Evolutionary conservation across 371 early-diverging fungal genomes (phyloP).

Genomic region (Capillidium heterosporum): DNA sequence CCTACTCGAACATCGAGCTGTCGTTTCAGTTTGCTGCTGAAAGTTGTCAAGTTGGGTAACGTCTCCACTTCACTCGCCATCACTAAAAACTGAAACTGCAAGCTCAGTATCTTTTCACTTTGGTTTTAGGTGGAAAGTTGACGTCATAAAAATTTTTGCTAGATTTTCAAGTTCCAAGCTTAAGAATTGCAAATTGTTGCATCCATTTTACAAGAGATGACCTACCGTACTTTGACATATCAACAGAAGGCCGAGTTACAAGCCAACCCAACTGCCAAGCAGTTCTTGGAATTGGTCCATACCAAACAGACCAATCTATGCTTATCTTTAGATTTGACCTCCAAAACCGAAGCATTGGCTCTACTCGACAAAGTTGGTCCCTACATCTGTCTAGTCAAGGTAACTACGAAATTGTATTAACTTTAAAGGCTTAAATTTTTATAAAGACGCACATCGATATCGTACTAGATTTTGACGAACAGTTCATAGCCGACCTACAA

Average conservation of each 20-base stretch:
- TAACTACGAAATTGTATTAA: conserved; percentile 11
- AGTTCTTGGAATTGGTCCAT: conserved; percentile 69
- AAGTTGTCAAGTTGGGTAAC: no score
- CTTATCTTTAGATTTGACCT: conserved; percentile 76
- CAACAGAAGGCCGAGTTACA: not conserved
- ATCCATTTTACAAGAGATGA: not conserved
- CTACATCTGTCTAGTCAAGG: conserved; percentile 84
- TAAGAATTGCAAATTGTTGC: no score
- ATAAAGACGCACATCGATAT: conserved; percentile 85
- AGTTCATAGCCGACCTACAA: conserved; percentile 49
- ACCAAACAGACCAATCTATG: conserved; percentile 80
- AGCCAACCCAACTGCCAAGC: conserved; percentile 9
- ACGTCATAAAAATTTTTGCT: no score
- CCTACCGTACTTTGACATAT: not conserved
- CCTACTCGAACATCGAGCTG: no score
- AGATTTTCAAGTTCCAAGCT: no score
- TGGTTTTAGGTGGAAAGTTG: no score
- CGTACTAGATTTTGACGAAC: conserved; percentile 75
- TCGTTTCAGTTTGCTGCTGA: no score
- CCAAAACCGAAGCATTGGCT: conserved; percentile 63
- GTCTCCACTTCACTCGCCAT: no score
- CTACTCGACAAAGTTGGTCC: conserved; percentile 82
- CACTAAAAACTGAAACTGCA: no score
- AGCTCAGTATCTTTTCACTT: no score
- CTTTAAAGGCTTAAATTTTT: not conserved